Evolutionary conservation across 1,139 yeast species (phyloP).

Genomic region (Hanseniaspora gamundiae): DNA sequence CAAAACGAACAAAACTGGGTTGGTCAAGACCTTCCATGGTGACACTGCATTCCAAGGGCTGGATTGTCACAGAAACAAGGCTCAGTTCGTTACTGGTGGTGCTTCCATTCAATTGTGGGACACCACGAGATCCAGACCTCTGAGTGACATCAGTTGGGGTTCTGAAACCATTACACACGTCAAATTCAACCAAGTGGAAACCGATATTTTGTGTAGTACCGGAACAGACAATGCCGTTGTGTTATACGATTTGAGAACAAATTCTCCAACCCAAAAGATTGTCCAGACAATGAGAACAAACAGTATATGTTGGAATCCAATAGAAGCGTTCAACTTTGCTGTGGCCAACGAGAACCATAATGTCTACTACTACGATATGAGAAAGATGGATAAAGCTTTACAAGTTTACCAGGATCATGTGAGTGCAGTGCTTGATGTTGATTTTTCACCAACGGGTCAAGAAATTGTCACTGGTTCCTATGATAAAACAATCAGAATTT

Average conservation of each 20-base stretch:
- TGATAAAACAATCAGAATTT: conserved; percentile 84
- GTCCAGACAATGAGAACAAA: conserved; percentile 77
- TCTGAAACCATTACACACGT: conserved; percentile 81
- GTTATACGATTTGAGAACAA: conserved; percentile 83
- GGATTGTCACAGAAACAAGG: conserved; percentile 70
- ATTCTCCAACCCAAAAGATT: conserved; percentile 83
- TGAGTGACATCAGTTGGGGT: conserved; percentile 83
- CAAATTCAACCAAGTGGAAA: conserved; percentile 81
- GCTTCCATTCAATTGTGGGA: conserved; percentile 87
- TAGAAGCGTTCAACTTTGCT: conserved; percentile 92
- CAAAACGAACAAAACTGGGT: conserved; percentile 27
- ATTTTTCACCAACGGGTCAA: conserved; percentile 93
- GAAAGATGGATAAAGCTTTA: conserved; percentile 66
- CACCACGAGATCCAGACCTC: conserved; percentile 60
- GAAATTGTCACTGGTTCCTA: conserved; percentile 93
- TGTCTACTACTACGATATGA: conserved; percentile 90
- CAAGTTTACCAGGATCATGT: conserved; percentile 93
- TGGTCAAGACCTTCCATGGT: conserved; percentile 67
- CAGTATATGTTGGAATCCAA: conserved; percentile 90
- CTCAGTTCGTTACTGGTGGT: conserved; percentile 84
- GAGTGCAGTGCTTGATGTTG: conserved; percentile 89
- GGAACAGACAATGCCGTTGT: conserved; percentile 90
- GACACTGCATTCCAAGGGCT: conserved; percentile 75
- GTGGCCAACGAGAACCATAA: conserved; percentile 93
- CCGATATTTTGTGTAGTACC: conserved; percentile 77